phyloP scores from a whole-genome alignment of 192 early-diverging fungal genomes.

The Martensiomyces pterosporus region DNA sequence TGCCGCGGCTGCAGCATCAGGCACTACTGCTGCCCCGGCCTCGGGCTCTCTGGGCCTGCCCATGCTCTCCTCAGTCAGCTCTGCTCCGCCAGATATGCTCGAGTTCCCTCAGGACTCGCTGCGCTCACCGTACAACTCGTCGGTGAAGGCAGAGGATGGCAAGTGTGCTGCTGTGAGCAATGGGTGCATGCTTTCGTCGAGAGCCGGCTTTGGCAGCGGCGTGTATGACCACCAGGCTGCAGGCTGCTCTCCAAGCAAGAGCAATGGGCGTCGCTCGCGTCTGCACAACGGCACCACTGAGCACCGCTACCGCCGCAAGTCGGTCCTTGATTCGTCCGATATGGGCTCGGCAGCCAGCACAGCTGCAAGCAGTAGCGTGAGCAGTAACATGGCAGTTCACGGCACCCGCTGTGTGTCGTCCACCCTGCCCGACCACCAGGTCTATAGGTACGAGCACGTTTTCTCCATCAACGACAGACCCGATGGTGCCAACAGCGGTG shows the following conservation, averaged over 20 bases:
- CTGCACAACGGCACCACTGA: slow-evolving; percentile 40
- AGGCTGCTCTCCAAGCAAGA: neutral
- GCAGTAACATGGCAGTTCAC: too few relatives aligned
- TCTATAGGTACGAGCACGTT: slow-evolving; percentile 38
- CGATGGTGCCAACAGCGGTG: too few relatives aligned
- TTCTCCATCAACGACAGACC: slow-evolving; percentile 39
- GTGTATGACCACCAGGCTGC: neutral
- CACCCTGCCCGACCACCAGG: slow-evolving; percentile 6
- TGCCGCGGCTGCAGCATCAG: neutral
- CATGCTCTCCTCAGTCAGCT: slow-evolving; percentile 14
- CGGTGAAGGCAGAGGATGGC: too few relatives aligned
- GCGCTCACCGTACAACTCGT: neutral
- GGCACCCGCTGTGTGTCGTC: slow-evolving; percentile 36
- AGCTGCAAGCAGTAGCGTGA: slow-evolving; percentile 7
- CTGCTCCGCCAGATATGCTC: slow-evolving; percentile 39
- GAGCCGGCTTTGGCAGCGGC: neutral
- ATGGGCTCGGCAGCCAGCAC: neutral
- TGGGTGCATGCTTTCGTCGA: too few relatives aligned
- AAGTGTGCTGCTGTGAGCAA: too few relatives aligned
- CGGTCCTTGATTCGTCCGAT: slow-evolving; percentile 30
- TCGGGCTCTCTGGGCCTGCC: slow-evolving; percentile 6
- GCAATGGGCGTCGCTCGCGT: slow-evolving; percentile 10
- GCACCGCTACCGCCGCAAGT: slow-evolving; percentile 51
- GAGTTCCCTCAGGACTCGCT: slow-evolving; percentile 33
- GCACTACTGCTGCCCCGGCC: neutral